phyloP scores from a whole-genome alignment of 805 yeast species.

The Saturnispora diversa region DNA sequence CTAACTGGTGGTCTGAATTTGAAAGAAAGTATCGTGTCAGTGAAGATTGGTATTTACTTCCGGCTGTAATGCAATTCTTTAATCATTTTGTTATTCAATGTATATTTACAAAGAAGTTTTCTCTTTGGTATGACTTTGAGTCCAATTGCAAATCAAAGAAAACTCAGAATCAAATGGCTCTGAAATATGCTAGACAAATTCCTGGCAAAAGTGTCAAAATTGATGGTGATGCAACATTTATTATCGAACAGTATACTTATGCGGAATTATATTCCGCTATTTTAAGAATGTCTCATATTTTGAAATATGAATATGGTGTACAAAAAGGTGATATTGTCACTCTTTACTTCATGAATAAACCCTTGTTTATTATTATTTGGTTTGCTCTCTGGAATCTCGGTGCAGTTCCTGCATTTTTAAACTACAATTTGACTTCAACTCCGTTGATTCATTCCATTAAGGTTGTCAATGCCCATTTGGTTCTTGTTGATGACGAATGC shows the following conservation, averaged over 20 bases:
- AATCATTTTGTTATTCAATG: constrained; percentile 34
- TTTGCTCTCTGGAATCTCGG: constrained; percentile 87
- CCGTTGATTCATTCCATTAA: constrained; percentile 76
- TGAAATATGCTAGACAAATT: constrained; percentile 52
- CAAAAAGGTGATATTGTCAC: constrained; percentile 63
- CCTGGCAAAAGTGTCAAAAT: constrained; percentile 31
- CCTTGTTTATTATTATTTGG: constrained; percentile 74
- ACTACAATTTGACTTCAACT: constrained; percentile 65
- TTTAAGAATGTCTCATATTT: constrained; percentile 55
- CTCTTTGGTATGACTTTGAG: constrained; percentile 68
- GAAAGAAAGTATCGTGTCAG: constrained; percentile 37
- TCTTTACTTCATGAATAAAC: constrained; percentile 72
- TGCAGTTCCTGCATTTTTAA: constrained; percentile 79
- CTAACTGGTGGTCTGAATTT: constrained; percentile 4
- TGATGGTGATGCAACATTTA: constrained; percentile 47
- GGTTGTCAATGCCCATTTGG: constrained; percentile 53
- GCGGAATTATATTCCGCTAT: constrained; percentile 58
- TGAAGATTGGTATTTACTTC: constrained; percentile 49
- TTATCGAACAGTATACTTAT: constrained; percentile 59
- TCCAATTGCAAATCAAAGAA: constrained; percentile 32
- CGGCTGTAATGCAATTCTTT: constrained; percentile 35
- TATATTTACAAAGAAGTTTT: constrained; percentile 36
- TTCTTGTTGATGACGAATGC: constrained; percentile 62
- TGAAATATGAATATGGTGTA: constrained; percentile 57
- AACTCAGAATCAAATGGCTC: constrained; percentile 46